phyloP scores from a whole-genome alignment of 179 eudicot species.

The Silene coronaria region DNA sequence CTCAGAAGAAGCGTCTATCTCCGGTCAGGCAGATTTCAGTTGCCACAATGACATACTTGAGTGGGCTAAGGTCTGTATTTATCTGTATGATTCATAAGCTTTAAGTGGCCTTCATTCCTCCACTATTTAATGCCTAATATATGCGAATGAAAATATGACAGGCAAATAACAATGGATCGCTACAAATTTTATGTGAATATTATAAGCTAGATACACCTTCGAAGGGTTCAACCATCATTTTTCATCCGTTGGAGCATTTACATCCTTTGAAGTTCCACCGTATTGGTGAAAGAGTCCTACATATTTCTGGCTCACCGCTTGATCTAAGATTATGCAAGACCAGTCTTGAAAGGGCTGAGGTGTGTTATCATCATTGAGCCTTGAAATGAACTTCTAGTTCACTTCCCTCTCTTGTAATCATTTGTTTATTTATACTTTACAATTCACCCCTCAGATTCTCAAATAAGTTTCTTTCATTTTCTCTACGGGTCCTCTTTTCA shows the following conservation, averaged over 20 bases:
- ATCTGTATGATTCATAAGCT: neutral
- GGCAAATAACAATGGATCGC: slow-evolving; percentile 78
- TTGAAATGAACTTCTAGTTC: neutral
- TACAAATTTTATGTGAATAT: slow-evolving; percentile 83
- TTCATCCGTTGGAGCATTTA: slow-evolving; percentile 90
- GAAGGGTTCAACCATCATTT: slow-evolving; percentile 63
- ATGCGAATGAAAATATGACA: slow-evolving; percentile 26
- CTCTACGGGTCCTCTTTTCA: too few relatives aligned
- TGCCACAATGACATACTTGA: slow-evolving; percentile 77
- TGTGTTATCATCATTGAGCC: slow-evolving; percentile 15
- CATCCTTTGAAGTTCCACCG: slow-evolving; percentile 81
- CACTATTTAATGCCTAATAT: neutral
- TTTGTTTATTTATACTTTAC: neutral
- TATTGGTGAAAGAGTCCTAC: slow-evolving; percentile 48
- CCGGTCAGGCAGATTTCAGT: slow-evolving; percentile 64
- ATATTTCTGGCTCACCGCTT: slow-evolving; percentile 56
- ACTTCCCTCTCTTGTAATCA: neutral
- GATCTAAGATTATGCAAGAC: slow-evolving; percentile 64
- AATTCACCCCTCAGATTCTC: neutral
- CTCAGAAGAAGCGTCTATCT: slow-evolving; percentile 71
- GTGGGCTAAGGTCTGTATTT: slow-evolving; percentile 80
- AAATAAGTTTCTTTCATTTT: too few relatives aligned
- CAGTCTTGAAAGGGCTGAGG: slow-evolving; percentile 83
- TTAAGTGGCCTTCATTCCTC: neutral
- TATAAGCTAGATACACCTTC: slow-evolving; percentile 57